Evolutionary conservation across 2,329 filamentous ascomycete species (phyloP).

Genomic region (Mycogone perniciosa): DNA sequence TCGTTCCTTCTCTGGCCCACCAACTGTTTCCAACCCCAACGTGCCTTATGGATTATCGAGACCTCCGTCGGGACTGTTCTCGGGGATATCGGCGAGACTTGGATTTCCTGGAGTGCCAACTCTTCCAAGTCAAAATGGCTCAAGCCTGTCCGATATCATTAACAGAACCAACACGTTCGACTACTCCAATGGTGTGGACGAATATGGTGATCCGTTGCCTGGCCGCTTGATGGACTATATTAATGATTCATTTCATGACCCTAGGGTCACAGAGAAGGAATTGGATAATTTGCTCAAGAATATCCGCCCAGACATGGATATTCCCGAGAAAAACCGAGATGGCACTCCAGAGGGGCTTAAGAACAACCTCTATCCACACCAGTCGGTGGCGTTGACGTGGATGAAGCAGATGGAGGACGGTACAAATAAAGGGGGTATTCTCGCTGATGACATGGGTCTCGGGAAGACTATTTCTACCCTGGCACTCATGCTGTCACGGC

Average conservation of each 20-base stretch:
- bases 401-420: slow-evolving; percentile 73
- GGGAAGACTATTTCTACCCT: slow-evolving; percentile 86
- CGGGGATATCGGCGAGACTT: background rate
- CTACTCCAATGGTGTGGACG: slow-evolving; percentile 29
- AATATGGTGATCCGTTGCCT: slow-evolving; percentile 30
- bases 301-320: slow-evolving; percentile 65
- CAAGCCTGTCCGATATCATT: slow-evolving; percentile 30
- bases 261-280: slow-evolving; percentile 48
- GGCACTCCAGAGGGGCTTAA: slow-evolving; percentile 64
- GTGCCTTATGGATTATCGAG: background rate
- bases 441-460: slow-evolving; percentile 90
- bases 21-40: background rate
- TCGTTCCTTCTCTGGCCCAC: background rate
- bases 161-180: slow-evolving; percentile 32
- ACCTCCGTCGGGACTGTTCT: slow-evolving; percentile 7
- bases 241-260: slow-evolving; percentile 31
- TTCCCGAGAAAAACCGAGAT: slow-evolving; percentile 55
- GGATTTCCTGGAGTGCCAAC: background rate
- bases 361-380: slow-evolving; percentile 70
- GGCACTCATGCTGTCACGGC: slow-evolving; percentile 64
- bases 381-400: slow-evolving; percentile 78
- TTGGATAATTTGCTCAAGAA: slow-evolving; percentile 65
- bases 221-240: slow-evolving; percentile 28
- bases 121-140: slow-evolving; percentile 3
- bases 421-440: slow-evolving; percentile 76